These are phyloP conservation scores for Blastocystis sp. DNA, from an alignment of 352 stramenopile species.

Conservation along the genomic window DNA sequence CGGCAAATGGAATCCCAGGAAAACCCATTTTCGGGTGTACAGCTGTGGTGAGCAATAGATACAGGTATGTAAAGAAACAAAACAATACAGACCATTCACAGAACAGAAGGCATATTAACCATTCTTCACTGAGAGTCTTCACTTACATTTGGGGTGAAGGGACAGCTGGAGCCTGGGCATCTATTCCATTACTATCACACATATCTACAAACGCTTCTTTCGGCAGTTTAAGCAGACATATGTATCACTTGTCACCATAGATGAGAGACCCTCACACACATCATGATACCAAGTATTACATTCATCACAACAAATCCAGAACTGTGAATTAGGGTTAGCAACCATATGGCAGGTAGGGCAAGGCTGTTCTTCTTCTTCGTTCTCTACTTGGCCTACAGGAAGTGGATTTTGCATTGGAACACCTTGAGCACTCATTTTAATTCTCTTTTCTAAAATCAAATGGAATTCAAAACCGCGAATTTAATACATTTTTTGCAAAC, in stretches of 20 bases:
- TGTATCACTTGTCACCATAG: neutral
- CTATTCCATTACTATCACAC: neutral
- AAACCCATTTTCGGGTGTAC: no score
- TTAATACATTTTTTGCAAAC: neutral
- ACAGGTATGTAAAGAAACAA: neutral
- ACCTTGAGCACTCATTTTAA: slow-evolving; percentile 1
- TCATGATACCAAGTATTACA: slow-evolving; percentile 45
- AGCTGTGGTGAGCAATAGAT: neutral
- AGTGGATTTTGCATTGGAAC: neutral
- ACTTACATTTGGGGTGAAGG: neutral
- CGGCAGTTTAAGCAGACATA: slow-evolving; percentile 48
- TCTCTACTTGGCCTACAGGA: neutral
- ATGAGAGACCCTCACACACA: slow-evolving; percentile 15
- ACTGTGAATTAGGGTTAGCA: slow-evolving; percentile 3
- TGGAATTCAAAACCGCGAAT: neutral
- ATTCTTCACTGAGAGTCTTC: neutral
- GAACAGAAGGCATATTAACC: neutral
- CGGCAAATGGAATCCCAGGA: no score
- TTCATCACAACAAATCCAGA: slow-evolving; percentile 44
- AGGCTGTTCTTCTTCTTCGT: neutral
- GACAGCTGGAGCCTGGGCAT: neutral
- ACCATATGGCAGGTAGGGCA: neutral
- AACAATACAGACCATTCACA: neutral
- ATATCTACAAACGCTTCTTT: slow-evolving; percentile 34
- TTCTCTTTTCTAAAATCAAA: neutral